Evolutionary conservation across 148 eudicot species (phyloP).

Genomic region (Chenopodium quinoa): DNA sequence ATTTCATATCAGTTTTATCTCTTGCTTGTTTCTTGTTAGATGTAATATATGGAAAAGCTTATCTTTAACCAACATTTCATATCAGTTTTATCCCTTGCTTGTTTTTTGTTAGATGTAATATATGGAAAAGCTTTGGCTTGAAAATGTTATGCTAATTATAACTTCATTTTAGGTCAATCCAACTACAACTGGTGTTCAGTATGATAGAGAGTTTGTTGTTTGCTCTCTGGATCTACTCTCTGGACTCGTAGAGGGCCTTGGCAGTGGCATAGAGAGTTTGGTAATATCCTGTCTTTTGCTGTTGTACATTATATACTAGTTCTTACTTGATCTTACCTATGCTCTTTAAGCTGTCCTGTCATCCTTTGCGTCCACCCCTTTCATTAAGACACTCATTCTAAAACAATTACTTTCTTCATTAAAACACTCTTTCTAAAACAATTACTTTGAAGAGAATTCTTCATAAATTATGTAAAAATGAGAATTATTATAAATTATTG

Average conservation of each 20-base stretch:
- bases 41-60: neutral
- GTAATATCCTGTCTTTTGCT: conserved; percentile 37
- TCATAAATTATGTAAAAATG: neutral
- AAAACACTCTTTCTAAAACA: neutral
- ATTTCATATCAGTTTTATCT: neutral
- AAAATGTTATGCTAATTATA: conserved; percentile 8
- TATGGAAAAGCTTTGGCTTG: neutral
- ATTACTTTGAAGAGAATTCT: neutral
- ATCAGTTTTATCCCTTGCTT: neutral
- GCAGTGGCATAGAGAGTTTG: conserved; percentile 91
- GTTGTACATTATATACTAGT: neutral
- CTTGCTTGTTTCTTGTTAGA: neutral
- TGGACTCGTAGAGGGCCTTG: conserved; percentile 95
- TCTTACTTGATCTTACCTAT: neutral
- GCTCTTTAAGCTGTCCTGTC: neutral
- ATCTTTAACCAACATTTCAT: neutral
- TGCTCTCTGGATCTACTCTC: conserved; percentile 91
- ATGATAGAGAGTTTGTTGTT: conserved; percentile 85
- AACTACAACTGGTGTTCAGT: conserved; percentile 62
- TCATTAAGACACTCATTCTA: neutral
- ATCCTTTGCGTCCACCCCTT: neutral
- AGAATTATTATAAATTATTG: neutral
- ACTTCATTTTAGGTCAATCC: conserved; percentile 58
- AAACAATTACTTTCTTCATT: neutral
- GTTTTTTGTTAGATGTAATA: neutral